Evolutionary conservation across 2,329 filamentous ascomycete species (phyloP), one percentile per base, ranked within the genome.

Genomic region (Eutypa lata): DNA sequence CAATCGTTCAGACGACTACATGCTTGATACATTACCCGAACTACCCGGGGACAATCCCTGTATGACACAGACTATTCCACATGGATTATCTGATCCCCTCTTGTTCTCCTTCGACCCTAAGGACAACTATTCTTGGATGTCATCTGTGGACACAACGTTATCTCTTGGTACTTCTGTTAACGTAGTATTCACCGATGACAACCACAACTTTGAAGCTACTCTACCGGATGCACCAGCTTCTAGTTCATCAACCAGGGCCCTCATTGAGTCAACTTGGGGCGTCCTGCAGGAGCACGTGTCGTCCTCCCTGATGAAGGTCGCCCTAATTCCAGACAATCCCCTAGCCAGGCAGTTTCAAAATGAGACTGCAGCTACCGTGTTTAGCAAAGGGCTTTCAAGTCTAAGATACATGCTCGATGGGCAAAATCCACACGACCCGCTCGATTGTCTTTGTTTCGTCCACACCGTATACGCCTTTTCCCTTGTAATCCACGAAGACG

Each of bases 391-490:
- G 8, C 66, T 82, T 2, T 58, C 69, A 18, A 66, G 71, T 6
- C 65, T 82, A 19, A 69, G 64, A 7, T 63, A 62, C 11, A 65
- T 78, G 4, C 57, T 81, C 0, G 64, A 70, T 21, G 75, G 73
- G 2, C 60, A 60, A n/a, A 63, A 66, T 7, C 64, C 69, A 0
- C 61, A 65, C 3, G 71, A 73, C 1, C 69, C 79, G 3, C 58
- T 77, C 26, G 71, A 78, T 26, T 71, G 74, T 2, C 60, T 83
- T 2, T 82, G 78, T 60, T 76, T 82, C 54, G 62, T 81, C 31
- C 79, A 83, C 51, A 56, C 82, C 19, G 68, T 77, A 22, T 81
- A 80, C 56, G 75, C 78, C 13, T 71, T 82, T 37, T 79, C 75
- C 3, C 57, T 80, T 10, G 69, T 78, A 14, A 60, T 78, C 5